Evolutionary conservation across 352 stramenopile genomes (phyloP), one percentile per base, ranked within the genome.

Genomic region (Phytopythium chamaehyphon): DNA sequence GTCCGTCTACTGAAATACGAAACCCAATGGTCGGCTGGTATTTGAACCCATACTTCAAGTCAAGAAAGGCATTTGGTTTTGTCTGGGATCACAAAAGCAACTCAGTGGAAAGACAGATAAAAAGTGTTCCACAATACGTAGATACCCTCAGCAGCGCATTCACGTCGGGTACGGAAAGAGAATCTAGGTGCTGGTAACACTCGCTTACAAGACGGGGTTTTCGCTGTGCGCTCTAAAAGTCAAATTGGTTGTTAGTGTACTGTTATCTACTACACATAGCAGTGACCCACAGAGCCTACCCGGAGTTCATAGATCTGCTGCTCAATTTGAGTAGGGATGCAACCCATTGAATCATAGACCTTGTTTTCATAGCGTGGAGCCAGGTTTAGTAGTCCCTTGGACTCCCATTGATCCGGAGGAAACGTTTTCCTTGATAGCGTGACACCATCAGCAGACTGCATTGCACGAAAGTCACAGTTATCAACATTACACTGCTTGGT

Each of bases 21-120:
- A 92, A 89, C 3, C 82, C 82, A 19, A 92, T 76, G 15, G 64
- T 45, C 23, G 78, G 60, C 6, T 75, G 59, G 40, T 88, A 92
- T 22, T 38, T 51, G 36, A 86, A 86, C 4, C 62, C 65, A 24
- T n/a, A 57, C 10, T 54, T 51, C 18, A 86, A 55, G n/a, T 84
- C 61, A 15, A 90, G 50, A 24, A 73, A 83, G 9, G 46, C 43
- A 18, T 37, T 36, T 22, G 82, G 82, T 44, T 87, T 89, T 1
- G 44, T 15, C 59, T 86, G 57, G 0, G 10, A 19, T 6, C 5
- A 54, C 7, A 51, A 53, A 14, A 6, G 37, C 46, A 37, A 55
- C 6, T 11, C 36, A 16, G 24, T 36, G 42, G 11, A 14, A 51
- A 11, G 19, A 22, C 1, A 45, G 11, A 10, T 22, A 24, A 33